A percentile compares a stretch with the other conserved stretches of the same genome.
These are phyloP conservation scores for Fusarium mangiferae DNA, from an alignment of 2,329 filamentous ascomycete species.

Conservation along the genomic window DNA sequence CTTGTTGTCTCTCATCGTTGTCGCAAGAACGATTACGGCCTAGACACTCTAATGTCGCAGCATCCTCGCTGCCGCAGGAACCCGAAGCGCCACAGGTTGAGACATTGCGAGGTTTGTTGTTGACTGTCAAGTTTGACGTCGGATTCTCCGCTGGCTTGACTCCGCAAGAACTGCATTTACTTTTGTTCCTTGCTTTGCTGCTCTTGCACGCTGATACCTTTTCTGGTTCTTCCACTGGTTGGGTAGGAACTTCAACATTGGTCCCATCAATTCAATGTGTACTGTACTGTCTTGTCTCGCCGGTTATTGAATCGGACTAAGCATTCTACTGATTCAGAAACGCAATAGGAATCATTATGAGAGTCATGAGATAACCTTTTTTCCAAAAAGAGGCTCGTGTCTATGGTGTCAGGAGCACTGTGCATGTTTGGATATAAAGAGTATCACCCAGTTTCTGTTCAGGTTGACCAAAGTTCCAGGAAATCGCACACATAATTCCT, in stretches of 20 bases:
- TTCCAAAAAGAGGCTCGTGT: background rate
- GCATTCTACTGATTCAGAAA: background rate
- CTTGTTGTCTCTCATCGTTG: conserved; percentile 28
- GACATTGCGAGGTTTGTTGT: background rate
- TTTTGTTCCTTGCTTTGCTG: background rate
- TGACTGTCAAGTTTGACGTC: background rate
- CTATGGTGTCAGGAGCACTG: background rate
- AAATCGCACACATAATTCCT: background rate
- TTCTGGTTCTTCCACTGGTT: background rate
- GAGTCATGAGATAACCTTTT: background rate
- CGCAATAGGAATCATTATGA: background rate
- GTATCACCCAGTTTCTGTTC: background rate
- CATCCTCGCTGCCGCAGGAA: conserved; percentile 35
- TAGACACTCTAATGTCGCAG: conserved; percentile 9
- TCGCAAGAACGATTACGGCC: conserved; percentile 3
- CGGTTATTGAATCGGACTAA: background rate
- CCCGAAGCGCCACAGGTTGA: conserved; percentile 26
- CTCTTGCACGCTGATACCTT: background rate
- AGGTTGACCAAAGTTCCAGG: background rate
- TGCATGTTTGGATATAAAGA: background rate
- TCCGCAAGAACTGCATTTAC: background rate
- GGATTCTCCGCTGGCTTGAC: background rate
- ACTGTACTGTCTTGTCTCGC: background rate
- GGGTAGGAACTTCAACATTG: background rate
- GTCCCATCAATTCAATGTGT: background rate